These are phyloP conservation scores for Exserohilum rostratum DNA, from an alignment of 2,329 filamentous ascomycete genomes.

Conservation along the genomic window DNA sequence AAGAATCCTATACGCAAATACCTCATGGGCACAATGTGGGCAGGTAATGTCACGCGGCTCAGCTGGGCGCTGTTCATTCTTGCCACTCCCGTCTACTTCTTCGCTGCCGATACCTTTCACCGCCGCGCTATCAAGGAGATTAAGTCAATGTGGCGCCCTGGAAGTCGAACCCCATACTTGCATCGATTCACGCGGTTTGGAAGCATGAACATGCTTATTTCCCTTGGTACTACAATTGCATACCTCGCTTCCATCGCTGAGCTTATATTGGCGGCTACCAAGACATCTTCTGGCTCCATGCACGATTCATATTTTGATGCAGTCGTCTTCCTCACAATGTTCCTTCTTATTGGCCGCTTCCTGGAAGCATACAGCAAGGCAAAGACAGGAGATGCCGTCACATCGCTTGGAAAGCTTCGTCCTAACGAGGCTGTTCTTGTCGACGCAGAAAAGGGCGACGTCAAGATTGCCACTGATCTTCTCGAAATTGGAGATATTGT, in stretches of 20 bases:
- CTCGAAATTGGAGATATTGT: constrained; percentile 65
- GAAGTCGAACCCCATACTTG: constrained; percentile 73
- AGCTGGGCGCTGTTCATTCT: constrained; percentile 82
- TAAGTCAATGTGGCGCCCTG: constrained; percentile 74
- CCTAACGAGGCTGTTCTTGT: constrained; percentile 78
- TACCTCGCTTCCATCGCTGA: constrained; percentile 83
- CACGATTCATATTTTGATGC: constrained; percentile 78
- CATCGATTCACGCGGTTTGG: constrained; percentile 89
- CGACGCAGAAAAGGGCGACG: constrained; percentile 49
- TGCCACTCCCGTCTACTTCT: constrained; percentile 85
- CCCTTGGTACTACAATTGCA: constrained; percentile 83
- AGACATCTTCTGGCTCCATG: constrained; percentile 42
- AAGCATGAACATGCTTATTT: constrained; percentile 95
- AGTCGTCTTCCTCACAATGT: constrained; percentile 89
- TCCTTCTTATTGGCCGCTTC: constrained; percentile 75
- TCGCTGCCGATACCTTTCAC: constrained; percentile 86
- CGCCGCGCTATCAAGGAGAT: constrained; percentile 79
- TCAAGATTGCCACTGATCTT: constrained; percentile 66
- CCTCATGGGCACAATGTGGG: constrained; percentile 72
- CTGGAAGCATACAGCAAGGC: constrained; percentile 92
- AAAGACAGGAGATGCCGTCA: constrained; percentile 84
- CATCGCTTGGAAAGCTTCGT: constrained; percentile 76
- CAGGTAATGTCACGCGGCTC: constrained; percentile 72
- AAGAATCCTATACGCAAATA: constrained; percentile 65
- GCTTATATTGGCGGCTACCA: constrained; percentile 64